Evolutionary conservation across 331 rosid genomes (phyloP).

Genomic region (Rosa hybrid): DNA sequence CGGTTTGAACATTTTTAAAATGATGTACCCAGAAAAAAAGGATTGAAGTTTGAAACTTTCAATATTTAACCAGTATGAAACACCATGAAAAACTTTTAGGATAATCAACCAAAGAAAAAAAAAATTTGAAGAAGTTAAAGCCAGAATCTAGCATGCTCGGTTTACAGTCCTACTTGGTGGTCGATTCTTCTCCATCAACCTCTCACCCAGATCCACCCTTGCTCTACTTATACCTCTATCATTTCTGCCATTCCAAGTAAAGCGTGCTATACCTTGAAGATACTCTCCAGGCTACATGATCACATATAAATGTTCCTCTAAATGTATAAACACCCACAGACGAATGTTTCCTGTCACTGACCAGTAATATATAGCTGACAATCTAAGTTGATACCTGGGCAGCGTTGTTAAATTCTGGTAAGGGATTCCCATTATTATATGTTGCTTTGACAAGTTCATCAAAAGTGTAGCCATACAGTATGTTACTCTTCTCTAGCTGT

Average conservation of each 20-base stretch:
- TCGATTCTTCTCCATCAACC: neutral
- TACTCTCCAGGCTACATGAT: neutral
- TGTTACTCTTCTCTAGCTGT: constrained; percentile 76
- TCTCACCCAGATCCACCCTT: neutral
- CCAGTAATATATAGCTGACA: constrained; percentile 7
- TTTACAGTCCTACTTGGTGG: neutral
- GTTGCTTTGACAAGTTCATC: constrained; percentile 91
- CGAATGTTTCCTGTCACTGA: neutral
- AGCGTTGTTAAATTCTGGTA: constrained; percentile 89
- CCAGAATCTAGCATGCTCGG: neutral
- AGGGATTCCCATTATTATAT: constrained; percentile 89
- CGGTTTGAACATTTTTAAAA: neutral
- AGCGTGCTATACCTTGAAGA: neutral
- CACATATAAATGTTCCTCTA: neutral
- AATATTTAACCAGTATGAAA: neutral
- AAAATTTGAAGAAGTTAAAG: neutral
- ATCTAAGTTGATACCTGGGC: constrained; percentile 69
- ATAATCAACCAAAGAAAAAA: neutral
- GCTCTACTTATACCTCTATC: neutral
- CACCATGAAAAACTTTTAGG: constrained; percentile 6
- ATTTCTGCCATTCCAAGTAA: neutral
- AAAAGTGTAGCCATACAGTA: constrained; percentile 75
- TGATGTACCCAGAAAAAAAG: neutral
- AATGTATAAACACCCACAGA: neutral
- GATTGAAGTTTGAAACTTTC: neutral